A percentile compares a stretch with the other conserved stretches of the same genome.
These are phyloP conservation scores for Purpureocillium takamizusanense DNA, from an alignment of 2,329 filamentous ascomycete genomes.

Conservation along the genomic window DNA sequence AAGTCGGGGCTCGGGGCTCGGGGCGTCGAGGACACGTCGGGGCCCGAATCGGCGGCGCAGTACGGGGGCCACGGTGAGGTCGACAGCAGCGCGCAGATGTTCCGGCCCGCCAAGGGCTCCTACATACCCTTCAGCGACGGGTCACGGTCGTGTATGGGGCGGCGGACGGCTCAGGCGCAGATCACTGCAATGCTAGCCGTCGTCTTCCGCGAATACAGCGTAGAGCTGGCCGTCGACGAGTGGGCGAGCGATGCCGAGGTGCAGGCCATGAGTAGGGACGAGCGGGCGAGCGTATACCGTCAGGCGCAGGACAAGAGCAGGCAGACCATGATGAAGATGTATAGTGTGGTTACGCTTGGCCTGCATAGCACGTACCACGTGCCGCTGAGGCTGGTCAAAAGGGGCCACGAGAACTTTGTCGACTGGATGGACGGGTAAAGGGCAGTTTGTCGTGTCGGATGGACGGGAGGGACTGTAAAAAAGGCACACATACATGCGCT, in stretches of 20 bases:
- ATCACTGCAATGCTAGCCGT: conserved; percentile 46
- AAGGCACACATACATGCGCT: neutral
- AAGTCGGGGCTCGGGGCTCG: conserved; percentile 7
- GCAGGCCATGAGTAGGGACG: conserved; percentile 33
- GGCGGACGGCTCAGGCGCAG: conserved; percentile 51
- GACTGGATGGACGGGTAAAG: conserved; percentile 17
- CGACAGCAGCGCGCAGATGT: conserved; percentile 54
- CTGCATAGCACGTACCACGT: conserved; percentile 51
- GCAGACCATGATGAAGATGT: conserved; percentile 43
- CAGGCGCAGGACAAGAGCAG: conserved; percentile 49
- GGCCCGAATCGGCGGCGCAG: conserved; percentile 37
- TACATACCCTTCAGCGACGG: conserved; percentile 53
- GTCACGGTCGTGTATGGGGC: conserved; percentile 46
- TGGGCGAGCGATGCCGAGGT: conserved; percentile 47
- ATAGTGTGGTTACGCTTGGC: conserved; percentile 63
- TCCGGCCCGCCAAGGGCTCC: conserved; percentile 45
- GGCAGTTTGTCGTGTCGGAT: no score
- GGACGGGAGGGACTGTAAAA: neutral
- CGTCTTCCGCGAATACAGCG: conserved; percentile 49
- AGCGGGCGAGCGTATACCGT: conserved; percentile 46
- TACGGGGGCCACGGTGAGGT: conserved; percentile 50
- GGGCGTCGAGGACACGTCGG: conserved; percentile 15
- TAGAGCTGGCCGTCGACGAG: conserved; percentile 61
- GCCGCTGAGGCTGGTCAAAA: conserved; percentile 58
- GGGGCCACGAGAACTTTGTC: conserved; percentile 62